A percentile compares a stretch with the other conserved stretches of the same genome.
Conservation (phyloP, 805 yeast species). For the Grigorovia humatica region DNA sequence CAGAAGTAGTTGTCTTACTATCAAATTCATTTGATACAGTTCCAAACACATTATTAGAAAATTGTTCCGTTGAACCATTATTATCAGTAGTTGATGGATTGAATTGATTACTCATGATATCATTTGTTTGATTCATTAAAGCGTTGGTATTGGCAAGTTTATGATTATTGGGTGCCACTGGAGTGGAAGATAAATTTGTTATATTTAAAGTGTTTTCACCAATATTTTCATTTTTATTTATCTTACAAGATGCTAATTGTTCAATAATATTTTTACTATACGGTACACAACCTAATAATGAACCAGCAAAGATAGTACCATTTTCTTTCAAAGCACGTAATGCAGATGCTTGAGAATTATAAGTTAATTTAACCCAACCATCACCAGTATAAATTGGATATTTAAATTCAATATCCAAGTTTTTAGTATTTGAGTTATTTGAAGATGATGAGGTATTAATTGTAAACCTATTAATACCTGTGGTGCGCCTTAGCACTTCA, state of each 20-base stretch:
- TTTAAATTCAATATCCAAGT: constrained; percentile 9
- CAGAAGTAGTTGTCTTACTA: background rate
- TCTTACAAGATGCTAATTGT: constrained; percentile 36
- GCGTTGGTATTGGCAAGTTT: too few species aligned
- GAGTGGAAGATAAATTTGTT: background rate
- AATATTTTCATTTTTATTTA: constrained; percentile 23
- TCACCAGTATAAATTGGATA: constrained; percentile 74
- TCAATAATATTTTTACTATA: constrained; percentile 53
- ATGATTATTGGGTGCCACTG: too few species aligned
- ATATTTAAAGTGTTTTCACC: constrained; percentile 10
- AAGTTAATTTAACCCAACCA: constrained; percentile 88
- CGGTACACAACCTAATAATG: constrained; percentile 58
- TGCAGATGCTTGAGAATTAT: constrained; percentile 63
- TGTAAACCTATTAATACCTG: constrained; percentile 23
- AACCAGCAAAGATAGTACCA: constrained; percentile 60
- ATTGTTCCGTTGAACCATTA: background rate
- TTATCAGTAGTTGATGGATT: background rate
- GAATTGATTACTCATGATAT: too few species aligned
- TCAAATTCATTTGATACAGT: background rate
- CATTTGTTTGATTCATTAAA: too few species aligned
- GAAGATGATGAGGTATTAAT: background rate
- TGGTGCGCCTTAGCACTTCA: constrained; percentile 32
- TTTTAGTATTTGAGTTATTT: constrained; percentile 8
- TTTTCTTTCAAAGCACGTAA: constrained; percentile 77
- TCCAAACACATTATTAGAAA: background rate